phyloP scores from a whole-genome alignment of 805 yeast genomes.

The Nakazawaea peltata region DNA sequence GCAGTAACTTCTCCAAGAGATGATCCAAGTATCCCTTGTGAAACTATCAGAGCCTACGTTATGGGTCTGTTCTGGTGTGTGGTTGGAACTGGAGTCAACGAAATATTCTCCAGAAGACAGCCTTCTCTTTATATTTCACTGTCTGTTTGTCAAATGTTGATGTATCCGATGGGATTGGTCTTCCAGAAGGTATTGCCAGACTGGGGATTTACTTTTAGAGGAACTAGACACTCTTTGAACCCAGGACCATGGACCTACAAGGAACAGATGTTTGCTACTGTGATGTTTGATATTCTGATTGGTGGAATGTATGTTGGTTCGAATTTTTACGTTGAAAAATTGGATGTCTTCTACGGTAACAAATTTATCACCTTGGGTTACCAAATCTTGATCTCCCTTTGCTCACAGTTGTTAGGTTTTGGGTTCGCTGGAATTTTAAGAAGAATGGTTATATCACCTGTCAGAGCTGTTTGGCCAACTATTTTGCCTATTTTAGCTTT shows the following conservation, averaged over 20 bases:
- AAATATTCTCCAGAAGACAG: constrained; percentile 47
- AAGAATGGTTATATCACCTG: constrained; percentile 46
- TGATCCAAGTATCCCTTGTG: constrained; percentile 39
- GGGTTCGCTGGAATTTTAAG: constrained; percentile 61
- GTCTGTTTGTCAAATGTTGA: constrained; percentile 35
- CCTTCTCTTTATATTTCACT: constrained; percentile 37
- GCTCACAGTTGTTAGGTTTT: constrained; percentile 58
- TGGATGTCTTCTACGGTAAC: constrained; percentile 28
- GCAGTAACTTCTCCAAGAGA: constrained; percentile 56
- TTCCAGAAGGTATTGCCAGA: constrained; percentile 28
- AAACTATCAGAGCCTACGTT: constrained; percentile 48
- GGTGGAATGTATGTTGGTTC: constrained; percentile 24
- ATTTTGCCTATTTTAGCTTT: constrained; percentile 38
- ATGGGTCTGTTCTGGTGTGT: constrained; percentile 44
- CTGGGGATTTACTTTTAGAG: constrained; percentile 26
- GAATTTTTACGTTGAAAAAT: constrained; percentile 24
- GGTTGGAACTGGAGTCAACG: constrained; percentile 46
- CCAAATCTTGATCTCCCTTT: constrained; percentile 43
- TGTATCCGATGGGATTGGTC: constrained; percentile 35
- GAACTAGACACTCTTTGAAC: constrained; percentile 35
- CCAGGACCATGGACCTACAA: constrained; percentile 61
- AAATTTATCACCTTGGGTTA: constrained; percentile 36
- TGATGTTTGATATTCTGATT: constrained; percentile 28
- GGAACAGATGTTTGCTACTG: constrained; percentile 59
- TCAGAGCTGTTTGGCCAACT: constrained; percentile 46